Evolutionary conservation across 2,329 filamentous ascomycete genomes (phyloP), one percentile per base, ranked within the genome.

Genomic region (Neocucurbitaria cava): DNA sequence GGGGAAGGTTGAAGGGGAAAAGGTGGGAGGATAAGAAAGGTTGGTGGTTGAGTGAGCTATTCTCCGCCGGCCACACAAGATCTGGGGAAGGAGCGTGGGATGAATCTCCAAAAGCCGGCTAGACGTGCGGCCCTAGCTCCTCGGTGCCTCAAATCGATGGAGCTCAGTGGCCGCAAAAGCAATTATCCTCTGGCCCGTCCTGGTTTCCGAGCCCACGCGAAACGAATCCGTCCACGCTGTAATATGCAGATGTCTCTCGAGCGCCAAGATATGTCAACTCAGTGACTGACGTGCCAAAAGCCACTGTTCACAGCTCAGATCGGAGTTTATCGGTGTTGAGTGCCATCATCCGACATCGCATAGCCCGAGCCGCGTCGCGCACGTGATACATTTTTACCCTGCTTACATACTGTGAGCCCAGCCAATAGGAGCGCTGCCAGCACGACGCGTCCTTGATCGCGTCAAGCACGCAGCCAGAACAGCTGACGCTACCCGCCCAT

Each of bases 81-180:
- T 64, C 68, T 66, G 69, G 68, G 64, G 68, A 71, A 70, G 56
- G 46, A 59, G 58, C 64, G 71, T 69, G 68, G 68, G 69, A 71
- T 66, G 64, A 26, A 50, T 51, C 28, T 46, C 53, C 49, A 52
- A 58, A 54, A 46, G 24, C 43, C 42, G 54, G 41, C 36, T 61
- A 52, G 55, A 39, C 38, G 15, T 17, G 28, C 50, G 54, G 52
- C 48, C 64, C 56, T 49, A 68, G 68, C 64, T 65, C 55, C 46
- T 33, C 36, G n/a, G n/a, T n/a, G 40, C 35, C 33, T 58, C 46
- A 30, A 46, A 64, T 67, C 54, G 62, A 67, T 61, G 58, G 54
- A 49, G 43, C 39, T 45, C 35, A 36, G 43, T 43, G 46, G 49
- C 46, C 18, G 42, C 20, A 62, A 54, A 60, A 58, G 57, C 53